Percentiles rank a stretch among this genome's conserved stretches.
Evolutionary conservation across 352 stramenopile genomes (phyloP).

Genomic region (Blastocystis sp.): DNA sequence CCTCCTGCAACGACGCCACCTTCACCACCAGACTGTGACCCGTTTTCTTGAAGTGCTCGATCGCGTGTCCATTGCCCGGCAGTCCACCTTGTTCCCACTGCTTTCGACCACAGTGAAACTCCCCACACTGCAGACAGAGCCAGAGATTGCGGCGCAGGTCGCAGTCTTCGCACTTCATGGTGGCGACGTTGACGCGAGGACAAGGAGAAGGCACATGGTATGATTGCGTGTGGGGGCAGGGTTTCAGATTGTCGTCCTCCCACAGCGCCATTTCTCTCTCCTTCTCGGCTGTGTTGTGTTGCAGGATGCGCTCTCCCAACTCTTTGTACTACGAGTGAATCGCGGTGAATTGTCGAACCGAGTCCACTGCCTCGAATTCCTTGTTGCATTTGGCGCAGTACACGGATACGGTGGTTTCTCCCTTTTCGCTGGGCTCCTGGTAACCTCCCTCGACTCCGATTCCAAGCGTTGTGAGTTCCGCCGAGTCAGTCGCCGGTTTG

Average conservation of each 20-base stretch:
- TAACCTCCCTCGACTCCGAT: conserved; percentile 5
- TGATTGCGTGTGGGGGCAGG: conserved; percentile 19
- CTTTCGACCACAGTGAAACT: conserved; percentile 78
- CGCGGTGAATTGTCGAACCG: not conserved
- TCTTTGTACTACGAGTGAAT: conserved; percentile 14
- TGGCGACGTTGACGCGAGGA: not conserved
- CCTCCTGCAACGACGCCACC: conserved; percentile 84
- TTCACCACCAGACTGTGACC: conserved; percentile 96
- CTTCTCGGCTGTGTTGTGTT: conserved; percentile 19
- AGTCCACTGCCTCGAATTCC: not conserved
- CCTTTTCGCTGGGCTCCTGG: no score
- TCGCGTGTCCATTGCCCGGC: conserved; percentile 86
- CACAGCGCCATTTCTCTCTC: conserved; percentile 46
- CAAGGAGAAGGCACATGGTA: conserved; percentile 25
- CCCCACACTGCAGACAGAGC: conserved; percentile 93
- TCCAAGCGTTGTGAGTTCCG: conserved; percentile 7
- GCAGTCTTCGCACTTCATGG: conserved; percentile 85
- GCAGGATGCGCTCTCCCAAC: conserved; percentile 16
- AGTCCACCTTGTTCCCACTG: conserved; percentile 80
- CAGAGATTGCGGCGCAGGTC: conserved; percentile 97
- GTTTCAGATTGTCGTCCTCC: conserved; percentile 52
- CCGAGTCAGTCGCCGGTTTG: not conserved
- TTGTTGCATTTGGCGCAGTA: not conserved
- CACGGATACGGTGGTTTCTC: not conserved
- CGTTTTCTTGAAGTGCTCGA: conserved; percentile 93